Percentiles rank a stretch among this genome's conserved stretches.
Conservation (phyloP, 208 protist genomes). For the Sergeia podlipaevii region DNA sequence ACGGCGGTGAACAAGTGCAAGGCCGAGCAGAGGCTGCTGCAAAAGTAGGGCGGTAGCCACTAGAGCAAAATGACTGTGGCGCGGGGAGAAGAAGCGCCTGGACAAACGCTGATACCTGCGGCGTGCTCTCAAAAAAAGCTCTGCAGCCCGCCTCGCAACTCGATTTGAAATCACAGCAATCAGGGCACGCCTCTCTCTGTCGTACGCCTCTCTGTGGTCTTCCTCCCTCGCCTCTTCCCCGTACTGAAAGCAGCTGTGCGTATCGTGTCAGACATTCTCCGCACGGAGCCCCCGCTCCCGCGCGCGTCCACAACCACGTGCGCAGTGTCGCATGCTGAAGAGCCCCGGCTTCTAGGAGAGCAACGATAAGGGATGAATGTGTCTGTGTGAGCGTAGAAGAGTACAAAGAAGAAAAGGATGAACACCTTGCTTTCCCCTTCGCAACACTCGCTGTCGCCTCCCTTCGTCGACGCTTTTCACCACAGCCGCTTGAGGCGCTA, state of each 20-base stretch:
- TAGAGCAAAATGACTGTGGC: conserved; percentile 3
- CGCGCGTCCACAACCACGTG: conserved; percentile 19
- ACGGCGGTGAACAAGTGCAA: conserved; percentile 2
- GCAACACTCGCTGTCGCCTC: background rate
- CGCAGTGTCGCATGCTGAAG: conserved; percentile 7
- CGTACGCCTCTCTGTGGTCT: background rate
- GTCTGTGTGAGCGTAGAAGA: conserved; percentile 9
- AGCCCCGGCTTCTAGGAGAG: background rate
- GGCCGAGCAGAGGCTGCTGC: background rate
- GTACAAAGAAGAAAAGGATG: too few relatives aligned
- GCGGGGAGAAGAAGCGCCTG: too few relatives aligned
- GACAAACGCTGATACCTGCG: too few relatives aligned
- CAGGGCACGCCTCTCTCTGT: conserved; percentile 6
- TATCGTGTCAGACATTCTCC: too few relatives aligned
- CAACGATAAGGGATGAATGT: background rate
- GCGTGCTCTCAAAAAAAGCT: too few relatives aligned
- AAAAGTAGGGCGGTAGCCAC: background rate
- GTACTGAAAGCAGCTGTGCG: conserved; percentile 10
- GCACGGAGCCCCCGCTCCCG: too few relatives aligned
- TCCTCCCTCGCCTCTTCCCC: background rate
- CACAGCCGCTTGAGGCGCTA: background rate
- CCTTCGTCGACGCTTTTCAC: background rate
- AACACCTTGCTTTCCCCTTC: background rate
- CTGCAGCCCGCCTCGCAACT: too few relatives aligned
- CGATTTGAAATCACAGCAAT: too few relatives aligned